Base-by-base conservation (phyloP, 2,329 filamentous ascomycete genomes). In the Fusarium sp. region DNA sequence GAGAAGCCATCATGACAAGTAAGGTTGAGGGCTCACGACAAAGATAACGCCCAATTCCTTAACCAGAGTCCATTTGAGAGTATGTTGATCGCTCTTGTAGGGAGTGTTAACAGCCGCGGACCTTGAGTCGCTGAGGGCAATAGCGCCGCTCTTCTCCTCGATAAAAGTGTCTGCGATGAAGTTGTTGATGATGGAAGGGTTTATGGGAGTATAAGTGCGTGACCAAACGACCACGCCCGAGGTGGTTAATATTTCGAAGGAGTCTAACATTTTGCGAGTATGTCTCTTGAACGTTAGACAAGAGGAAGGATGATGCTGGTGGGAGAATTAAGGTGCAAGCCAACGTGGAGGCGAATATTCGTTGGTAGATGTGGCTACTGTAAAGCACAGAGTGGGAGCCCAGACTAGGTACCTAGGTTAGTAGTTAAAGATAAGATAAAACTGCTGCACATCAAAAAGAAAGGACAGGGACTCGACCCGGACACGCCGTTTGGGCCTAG, bases 201-300 rank as follows among this genome's bases (percentile, higher is more conserved):
- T 95, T 79, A 97, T 91, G 5, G 92, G 88, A 61, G 92, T 91
- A 81, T 95, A 97, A 31, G 91, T 92, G 81, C 93, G 92, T 70
- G 95, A 98, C 96, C 96, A 99, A 61, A 99, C 90, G 65, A 99
- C 96, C 71, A 99, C 95, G 63, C 96, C 96, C 7, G 95, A 97
- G 41, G 95, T 97, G 68, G 95, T 98, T 70, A 99, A 84, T 75
- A 99, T 96, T 83, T 99, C 95, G 82, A 99, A 99, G 22, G 93
- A 92, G 85, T 99, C 96, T 84, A 99, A 85, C 95, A 98, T 98
- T 65, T 75, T 81, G 77, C 39, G 20, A 33, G 35, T 45, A 36
- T 68, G 33, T 73, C 31, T 54, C 57, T 64, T 33, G 61, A 45
- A 62, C 55, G 56, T 61, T 47, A 20, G 54, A 66, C 50, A 47